A percentile compares a stretch with the other conserved stretches of the same genome.
Evolutionary conservation across 2,329 filamentous ascomycete species (phyloP).

Genomic region (Drechmeria coniospora): DNA sequence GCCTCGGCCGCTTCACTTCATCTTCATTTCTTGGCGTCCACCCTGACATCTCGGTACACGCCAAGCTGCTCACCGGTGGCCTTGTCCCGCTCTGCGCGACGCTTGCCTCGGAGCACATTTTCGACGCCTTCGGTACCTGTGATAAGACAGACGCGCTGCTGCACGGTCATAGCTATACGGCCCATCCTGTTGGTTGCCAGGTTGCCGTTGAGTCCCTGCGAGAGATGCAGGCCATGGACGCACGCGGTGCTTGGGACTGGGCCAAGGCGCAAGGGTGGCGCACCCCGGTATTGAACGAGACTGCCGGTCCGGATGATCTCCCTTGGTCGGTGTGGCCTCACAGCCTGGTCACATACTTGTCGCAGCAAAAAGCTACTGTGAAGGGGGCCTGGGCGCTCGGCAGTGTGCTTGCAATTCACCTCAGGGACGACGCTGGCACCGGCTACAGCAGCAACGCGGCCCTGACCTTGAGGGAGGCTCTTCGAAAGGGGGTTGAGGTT

Average conservation of each 20-base stretch:
- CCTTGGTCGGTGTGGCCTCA: conserved; percentile 59
- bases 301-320: conserved; percentile 8
- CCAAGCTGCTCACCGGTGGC: conserved; percentile 71
- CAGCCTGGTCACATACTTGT: conserved; percentile 42
- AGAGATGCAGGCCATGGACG: conserved; percentile 44
- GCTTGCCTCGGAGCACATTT: conserved; percentile 57
- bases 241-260: conserved; percentile 37
- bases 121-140: conserved; percentile 51
- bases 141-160: conserved; percentile 67
- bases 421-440: conserved; percentile 23
- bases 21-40: conserved; percentile 53
- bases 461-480: conserved; percentile 21
- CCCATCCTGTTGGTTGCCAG: conserved; percentile 65
- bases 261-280: conserved; percentile 33
- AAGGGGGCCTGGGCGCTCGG: conserved; percentile 58
- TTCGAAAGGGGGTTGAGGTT: conserved; percentile 10
- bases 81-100: conserved; percentile 65
- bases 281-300: background rate
- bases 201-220: conserved; percentile 55
- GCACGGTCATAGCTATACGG: conserved; percentile 79
- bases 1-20: conserved; percentile 57
- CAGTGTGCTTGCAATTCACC: conserved; percentile 53
- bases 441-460: conserved; percentile 34
- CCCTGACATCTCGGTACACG: conserved; percentile 66
- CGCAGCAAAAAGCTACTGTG: conserved; percentile 34